These are phyloP conservation scores for Geotrichum reessii DNA, from an alignment of 1,139 yeast genomes.

Conservation along the genomic window DNA sequence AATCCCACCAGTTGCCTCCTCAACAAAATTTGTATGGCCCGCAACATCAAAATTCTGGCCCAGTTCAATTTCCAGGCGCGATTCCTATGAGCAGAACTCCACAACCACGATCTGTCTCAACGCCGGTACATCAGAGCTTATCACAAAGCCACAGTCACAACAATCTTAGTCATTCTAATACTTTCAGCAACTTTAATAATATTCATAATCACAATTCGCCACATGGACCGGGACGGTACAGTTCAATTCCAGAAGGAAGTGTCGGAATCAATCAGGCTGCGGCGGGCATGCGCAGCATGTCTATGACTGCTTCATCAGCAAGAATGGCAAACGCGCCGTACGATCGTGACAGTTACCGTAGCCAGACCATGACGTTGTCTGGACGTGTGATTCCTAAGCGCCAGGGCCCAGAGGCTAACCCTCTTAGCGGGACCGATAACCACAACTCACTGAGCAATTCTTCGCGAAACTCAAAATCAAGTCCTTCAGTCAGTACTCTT, in stretches of 20 bases:
- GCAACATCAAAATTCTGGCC: conserved; percentile 10
- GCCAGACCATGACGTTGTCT: conserved; percentile 28
- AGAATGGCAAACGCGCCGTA: conserved; percentile 6
- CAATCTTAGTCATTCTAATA: neutral
- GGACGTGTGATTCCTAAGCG: conserved; percentile 33
- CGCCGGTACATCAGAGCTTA: neutral
- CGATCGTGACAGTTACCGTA: conserved; percentile 22
- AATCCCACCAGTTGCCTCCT: conserved; percentile 13
- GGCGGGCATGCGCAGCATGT: conserved; percentile 24
- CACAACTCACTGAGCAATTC: neutral
- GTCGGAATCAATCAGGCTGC: neutral
- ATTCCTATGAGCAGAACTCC: neutral
- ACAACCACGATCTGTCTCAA: conserved; percentile 1
- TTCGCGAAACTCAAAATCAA: conserved; percentile 12
- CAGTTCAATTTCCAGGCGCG: neutral
- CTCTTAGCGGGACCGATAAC: neutral
- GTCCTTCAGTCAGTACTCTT: neutral
- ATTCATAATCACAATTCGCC: neutral
- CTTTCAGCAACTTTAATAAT: conserved; percentile 7
- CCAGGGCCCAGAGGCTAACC: conserved; percentile 23
- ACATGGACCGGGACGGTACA: conserved; percentile 1
- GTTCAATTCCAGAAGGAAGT: conserved; percentile 7
- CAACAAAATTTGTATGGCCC: neutral
- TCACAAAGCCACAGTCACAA: neutral
- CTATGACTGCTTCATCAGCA: conserved; percentile 23